Conservation (phyloP, 495 filamentous ascomycete species). For the Pyrenula aspistea region DNA sequence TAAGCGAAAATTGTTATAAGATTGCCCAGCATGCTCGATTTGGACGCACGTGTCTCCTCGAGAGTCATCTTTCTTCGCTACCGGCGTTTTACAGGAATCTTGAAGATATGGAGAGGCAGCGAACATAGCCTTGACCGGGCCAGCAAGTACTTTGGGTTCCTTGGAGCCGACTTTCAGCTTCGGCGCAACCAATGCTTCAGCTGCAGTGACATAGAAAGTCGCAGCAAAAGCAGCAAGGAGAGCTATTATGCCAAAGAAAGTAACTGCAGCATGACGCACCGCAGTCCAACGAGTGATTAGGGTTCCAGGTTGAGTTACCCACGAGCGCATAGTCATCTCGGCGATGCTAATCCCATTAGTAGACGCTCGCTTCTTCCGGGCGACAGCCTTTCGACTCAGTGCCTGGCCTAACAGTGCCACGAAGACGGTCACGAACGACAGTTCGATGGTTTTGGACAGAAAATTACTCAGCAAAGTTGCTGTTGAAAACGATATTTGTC, state of each 20-base stretch:
- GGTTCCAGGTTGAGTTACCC: constrained; percentile 52
- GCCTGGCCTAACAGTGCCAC: constrained; percentile 64
- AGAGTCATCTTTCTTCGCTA: constrained; percentile 24
- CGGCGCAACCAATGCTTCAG: constrained; percentile 56
- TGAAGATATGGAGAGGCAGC: constrained; percentile 42
- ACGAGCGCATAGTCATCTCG: constrained; percentile 53
- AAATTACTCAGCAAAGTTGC: constrained; percentile 50
- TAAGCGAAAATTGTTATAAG: constrained; percentile 39
- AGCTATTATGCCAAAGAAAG: constrained; percentile 44
- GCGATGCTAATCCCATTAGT: constrained; percentile 50
- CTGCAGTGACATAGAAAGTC: constrained; percentile 63
- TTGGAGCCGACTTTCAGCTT: constrained; percentile 42
- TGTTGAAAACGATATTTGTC: constrained; percentile 36
- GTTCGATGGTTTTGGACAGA: constrained; percentile 62
- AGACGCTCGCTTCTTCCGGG: constrained; percentile 12
- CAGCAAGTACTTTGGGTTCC: constrained; percentile 30
- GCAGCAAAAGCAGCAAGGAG: constrained; percentile 47
- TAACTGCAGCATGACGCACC: constrained; percentile 45
- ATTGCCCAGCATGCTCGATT: constrained; percentile 50
- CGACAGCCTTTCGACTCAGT: constrained; percentile 50
- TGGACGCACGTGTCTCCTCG: constrained; percentile 42
- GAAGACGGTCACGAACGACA: constrained; percentile 66
- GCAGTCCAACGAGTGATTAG: constrained; percentile 55
- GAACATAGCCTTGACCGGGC: constrained; percentile 44
- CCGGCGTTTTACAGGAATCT: constrained; percentile 45